These are phyloP conservation scores for Daldinia caldariorum DNA, from an alignment of 495 filamentous ascomycete genomes.

Conservation along the genomic window DNA sequence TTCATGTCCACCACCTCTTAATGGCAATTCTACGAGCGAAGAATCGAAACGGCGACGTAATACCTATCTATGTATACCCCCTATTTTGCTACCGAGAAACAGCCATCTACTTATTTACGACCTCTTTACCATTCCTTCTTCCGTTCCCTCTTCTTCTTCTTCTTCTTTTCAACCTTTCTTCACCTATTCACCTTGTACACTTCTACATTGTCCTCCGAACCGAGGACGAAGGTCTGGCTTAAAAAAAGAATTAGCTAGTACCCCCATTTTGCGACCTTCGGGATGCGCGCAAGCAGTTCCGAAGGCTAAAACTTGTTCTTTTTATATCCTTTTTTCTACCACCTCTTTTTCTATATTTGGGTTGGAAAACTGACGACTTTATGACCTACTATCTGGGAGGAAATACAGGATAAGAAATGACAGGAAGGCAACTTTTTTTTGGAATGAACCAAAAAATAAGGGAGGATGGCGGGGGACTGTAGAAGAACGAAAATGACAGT, in stretches of 20 bases:
- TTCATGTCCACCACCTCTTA: slow-evolving; percentile 4
- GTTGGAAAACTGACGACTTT: slow-evolving; percentile 27
- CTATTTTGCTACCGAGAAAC: slow-evolving; percentile 18
- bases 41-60: slow-evolving; percentile 24
- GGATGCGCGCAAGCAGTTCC: slow-evolving; percentile 34
- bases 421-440: slow-evolving; percentile 18
- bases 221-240: slow-evolving; percentile 14
- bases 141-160: slow-evolving; percentile 2
- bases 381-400: slow-evolving; percentile 25
- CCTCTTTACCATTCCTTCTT: not conserved
- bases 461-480: slow-evolving; percentile 19
- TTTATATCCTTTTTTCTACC: slow-evolving; percentile 8
- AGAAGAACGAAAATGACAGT: slow-evolving; percentile 7
- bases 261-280: slow-evolving; percentile 17
- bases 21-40: slow-evolving; percentile 24
- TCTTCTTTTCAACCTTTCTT: slow-evolving; percentile 17
- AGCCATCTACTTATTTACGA: not conserved
- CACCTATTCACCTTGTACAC: slow-evolving; percentile 29
- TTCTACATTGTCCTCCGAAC: slow-evolving; percentile 21
- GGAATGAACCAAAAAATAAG: too few species aligned
- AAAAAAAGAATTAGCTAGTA: slow-evolving; percentile 30
- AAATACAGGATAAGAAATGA: slow-evolving; percentile 23
- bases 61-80: slow-evolving; percentile 1
- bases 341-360: too few species aligned
- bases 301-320: not conserved